Evolutionary conservation across 768 basidiomycete genomes (phyloP), one percentile per base, ranked within the genome.

Genomic region (Cubamyces lactineus): DNA sequence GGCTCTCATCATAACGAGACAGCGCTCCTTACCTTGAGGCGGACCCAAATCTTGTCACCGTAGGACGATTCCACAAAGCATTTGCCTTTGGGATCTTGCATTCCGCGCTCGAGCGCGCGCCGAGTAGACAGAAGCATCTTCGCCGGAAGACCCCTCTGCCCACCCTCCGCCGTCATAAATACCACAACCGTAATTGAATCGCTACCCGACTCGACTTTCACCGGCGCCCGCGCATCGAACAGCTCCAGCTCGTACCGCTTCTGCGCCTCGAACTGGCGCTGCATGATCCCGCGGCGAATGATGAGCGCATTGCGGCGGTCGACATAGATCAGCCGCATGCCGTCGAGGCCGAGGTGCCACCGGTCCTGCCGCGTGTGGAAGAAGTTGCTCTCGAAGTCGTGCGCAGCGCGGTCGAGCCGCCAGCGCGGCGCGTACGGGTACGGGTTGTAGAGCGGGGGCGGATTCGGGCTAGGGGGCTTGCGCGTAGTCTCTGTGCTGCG

Each of bases 341-440:
- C 40, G 16, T 43, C 16, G 47, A 48, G n/a, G 51, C 42, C 34
- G 19, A 21, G 17, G 19, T n/a, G 38, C 62, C 62, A 63, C 6
- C 34, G 8, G 52, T 63, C 62, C 47, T 58, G 43, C 39, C 56
- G 56, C 5, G 24, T 43, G 51, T 57, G 38, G 45, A 46, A 63
- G 50, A 48, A 28, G 11, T 50, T 2, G 19, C 39, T 23, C 61
- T 63, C 62, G 40, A 23, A 17, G 28, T 16, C 12, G 12, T 28
- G 19, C 13, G 40, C 26, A 21, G 17, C 5, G 19, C 47, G 52
- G 3, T n/a, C 24, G 45, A 54, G 39, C 45, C 43, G 5, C 51
- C 52, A 63, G 9, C 24, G 8, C 28, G 50, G 45, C 26, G 21
- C 21, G 53, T 63, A 63, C 19, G 62, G 62, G 62, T 63, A 63